Conservation (phyloP, 179 eudicot genomes). For the Pouteria campechiana region DNA sequence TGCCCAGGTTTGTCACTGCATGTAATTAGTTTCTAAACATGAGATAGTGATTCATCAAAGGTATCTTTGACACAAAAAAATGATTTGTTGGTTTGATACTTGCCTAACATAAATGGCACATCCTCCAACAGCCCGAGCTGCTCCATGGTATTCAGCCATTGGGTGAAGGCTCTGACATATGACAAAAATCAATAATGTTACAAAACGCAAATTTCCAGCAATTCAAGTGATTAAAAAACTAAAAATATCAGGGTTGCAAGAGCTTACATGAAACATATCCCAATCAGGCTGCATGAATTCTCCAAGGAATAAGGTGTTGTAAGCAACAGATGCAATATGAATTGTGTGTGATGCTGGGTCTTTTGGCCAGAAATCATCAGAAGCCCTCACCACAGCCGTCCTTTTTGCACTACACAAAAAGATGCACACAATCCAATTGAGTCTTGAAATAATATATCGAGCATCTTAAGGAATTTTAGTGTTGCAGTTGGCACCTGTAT, state of each 20-base stretch:
- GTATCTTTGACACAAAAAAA: no score
- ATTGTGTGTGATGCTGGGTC: conserved; percentile 84
- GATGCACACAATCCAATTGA: no score
- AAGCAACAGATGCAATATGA: conserved; percentile 78
- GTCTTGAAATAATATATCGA: no score
- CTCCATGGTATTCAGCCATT: conserved; percentile 82
- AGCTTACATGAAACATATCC: conserved; percentile 89
- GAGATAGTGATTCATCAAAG: background rate
- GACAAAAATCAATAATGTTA: background rate
- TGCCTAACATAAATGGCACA: conserved; percentile 83
- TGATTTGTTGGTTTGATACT: no score
- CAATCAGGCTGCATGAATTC: conserved; percentile 94
- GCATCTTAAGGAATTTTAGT: no score
- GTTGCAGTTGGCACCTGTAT: conserved; percentile 52
- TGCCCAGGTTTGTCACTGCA: conserved; percentile 81
- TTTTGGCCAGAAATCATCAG: conserved; percentile 79
- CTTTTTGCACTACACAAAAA: conserved; percentile 34
- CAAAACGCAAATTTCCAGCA: background rate
- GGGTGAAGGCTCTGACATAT: conserved; percentile 53
- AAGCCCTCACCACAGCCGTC: conserved; percentile 69
- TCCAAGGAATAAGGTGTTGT: conserved; percentile 69
- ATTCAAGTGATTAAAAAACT: background rate
- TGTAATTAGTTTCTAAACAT: background rate
- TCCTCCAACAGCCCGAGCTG: conserved; percentile 80
- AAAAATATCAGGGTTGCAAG: background rate